Evolutionary conservation across 306 rosid species (phyloP), one percentile per base, ranked within the genome.

Genomic region (Alnus rubra): DNA sequence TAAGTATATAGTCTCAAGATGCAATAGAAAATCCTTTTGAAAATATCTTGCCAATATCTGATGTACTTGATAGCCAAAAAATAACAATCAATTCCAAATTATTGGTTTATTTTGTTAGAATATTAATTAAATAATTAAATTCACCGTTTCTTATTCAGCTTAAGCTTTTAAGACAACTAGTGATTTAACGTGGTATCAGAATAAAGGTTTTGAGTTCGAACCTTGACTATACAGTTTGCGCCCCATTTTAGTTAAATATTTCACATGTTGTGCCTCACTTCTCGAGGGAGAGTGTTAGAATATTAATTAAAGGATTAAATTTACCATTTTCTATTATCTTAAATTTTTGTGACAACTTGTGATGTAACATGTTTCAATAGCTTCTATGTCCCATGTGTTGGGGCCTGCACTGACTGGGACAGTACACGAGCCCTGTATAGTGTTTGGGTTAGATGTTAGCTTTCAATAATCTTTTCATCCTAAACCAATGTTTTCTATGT

Each of bases 311-410:
- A 9, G 10, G 15, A 49, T 49, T 49, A 49, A 49, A 49, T 49
- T 48, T 3, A 2, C 0, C 10, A 49, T 12, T 12, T 49, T 49
- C 14, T 49, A 49, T 49, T 12, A 9, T 9, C 52, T 49, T 49
- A 49, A 5, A 49, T 14, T 49, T 49, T 2, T 9, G 3, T 2
- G 52, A 49, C 52, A 49, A 49, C 45, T 42, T 7, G 45, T 42
- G 6, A 42, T 42, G 7, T 4, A 42, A 42, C 7, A 42, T 42
- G 62, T 55, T n/a, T 55, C 12, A 35, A 28, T 23, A 31, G 44
- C 44, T 78, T 78, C 15, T 52, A 47, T 73, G 78, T 52, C 60
- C 23, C 13, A 53, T 51, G 49, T 70, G 50, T 64, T 71, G 50
- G 59, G 62, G 69, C 44, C 3, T 62, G 69, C 42, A 62, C 3